Evolutionary conservation across 768 basidiomycete species (phyloP).

Genomic region (Xerocomellus amylosporus): DNA sequence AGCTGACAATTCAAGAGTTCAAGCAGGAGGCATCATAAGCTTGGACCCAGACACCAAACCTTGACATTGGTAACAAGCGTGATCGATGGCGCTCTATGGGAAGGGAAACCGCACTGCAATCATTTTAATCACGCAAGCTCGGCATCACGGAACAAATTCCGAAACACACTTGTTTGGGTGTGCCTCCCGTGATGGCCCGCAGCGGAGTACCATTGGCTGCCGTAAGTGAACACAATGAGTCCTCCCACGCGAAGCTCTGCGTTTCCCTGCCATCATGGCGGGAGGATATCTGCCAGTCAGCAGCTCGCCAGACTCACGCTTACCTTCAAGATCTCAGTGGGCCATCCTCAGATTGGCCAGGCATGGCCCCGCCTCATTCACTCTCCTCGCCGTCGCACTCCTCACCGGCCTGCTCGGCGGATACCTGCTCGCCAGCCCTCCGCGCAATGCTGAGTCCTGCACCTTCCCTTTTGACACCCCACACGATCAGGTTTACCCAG

Average conservation of each 20-base stretch:
- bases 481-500: not conserved
- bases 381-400: slow-evolving; percentile 21
- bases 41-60: slow-evolving; percentile 6
- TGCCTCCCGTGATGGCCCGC: too few species aligned
- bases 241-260: not conserved
- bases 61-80: slow-evolving; percentile 37
- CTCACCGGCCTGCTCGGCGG: slow-evolving; percentile 27
- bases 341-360: slow-evolving; percentile 14
- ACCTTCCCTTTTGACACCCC: slow-evolving; percentile 14
- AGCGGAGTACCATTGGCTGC: too few species aligned
- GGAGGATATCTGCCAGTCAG: slow-evolving; percentile 25
- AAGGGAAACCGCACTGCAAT: too few species aligned
- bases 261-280: not conserved
- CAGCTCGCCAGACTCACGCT: slow-evolving; percentile 7
- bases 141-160: too few species aligned
- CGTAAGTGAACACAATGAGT: too few species aligned
- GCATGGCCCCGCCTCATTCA: slow-evolving; percentile 13
- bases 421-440: slow-evolving; percentile 20
- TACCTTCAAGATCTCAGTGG: slow-evolving; percentile 3
- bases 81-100: slow-evolving; percentile 25
- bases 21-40: not conserved
- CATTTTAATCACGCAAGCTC: too few species aligned
- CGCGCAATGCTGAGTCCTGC: slow-evolving; percentile 19
- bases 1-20: not conserved
- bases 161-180: too few species aligned